Evolutionary conservation across 345 rosid genomes (phyloP), one percentile per base, ranked within the genome.

Genomic region (Citropsis articulata): DNA sequence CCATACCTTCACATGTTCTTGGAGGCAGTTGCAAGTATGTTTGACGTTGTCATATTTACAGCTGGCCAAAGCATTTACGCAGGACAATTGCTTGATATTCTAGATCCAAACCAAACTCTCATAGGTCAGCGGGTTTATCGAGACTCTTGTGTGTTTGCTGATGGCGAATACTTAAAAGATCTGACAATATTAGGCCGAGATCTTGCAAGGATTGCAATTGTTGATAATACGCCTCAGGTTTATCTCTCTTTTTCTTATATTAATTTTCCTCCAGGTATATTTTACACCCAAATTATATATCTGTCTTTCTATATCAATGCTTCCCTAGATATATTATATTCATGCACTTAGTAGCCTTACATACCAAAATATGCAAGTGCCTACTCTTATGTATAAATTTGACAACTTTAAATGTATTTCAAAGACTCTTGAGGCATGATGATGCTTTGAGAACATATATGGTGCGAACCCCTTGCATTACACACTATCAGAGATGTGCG

Each of bases 161-260:
- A 77, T 77, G 80, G 80, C 9, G 74, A 72, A 60, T 77, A 77
- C 59, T 77, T 77, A 22, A 77, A 77, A 62, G 80, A 77, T 59
- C 66, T 77, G 21, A 69, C 80, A 9, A 77, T 77, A 77, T 25
- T 77, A 30, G 75, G 75, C 35, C 75, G 80, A 42, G 74, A 77
- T 77, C 80, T 77, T 69, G 80, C 80, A 59, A 77, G 80, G 60
- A 77, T 77, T 68, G 80, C 68, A 40, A 69, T 77, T 77, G 80
- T 77, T 38, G 80, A 69, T 69, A 77, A 69, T 28, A 67, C 80
- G 4, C 75, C 80, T 68, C 80, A 77, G 80, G 80, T 77, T 66
- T 66, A 36, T 66, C n/a, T 55, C 72, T 28, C 4, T 48, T 45
- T 75, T 33, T 24, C 36, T 9, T 65, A 13, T 64, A 28, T 31